A percentile compares a stretch with the other conserved stretches of the same genome.
These are phyloP conservation scores for Lepiota brunneoincarnata DNA, from an alignment of 768 basidiomycete genomes.

Conservation along the genomic window DNA sequence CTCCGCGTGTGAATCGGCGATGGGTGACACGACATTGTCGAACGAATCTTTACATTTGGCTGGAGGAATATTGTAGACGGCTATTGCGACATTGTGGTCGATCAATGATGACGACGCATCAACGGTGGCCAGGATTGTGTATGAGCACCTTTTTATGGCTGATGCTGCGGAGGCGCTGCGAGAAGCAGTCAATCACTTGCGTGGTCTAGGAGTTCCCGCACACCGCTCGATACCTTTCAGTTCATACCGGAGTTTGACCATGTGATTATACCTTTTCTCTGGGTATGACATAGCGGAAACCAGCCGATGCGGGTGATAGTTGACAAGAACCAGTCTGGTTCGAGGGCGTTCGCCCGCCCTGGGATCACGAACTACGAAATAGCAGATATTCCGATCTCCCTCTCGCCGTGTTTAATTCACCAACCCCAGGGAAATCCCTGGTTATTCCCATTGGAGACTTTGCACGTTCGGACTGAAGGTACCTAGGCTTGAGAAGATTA, in stretches of 20 bases:
- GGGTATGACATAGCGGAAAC: too few species aligned
- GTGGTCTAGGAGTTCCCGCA: conserved; percentile 12
- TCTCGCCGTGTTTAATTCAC: too few species aligned
- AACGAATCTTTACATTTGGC: conserved; percentile 37
- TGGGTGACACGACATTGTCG: conserved; percentile 23
- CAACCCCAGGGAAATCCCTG: too few species aligned
- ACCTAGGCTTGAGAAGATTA: too few species aligned
- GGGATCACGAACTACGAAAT: too few species aligned
- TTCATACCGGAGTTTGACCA: conserved; percentile 20
- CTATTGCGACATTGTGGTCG: conserved; percentile 43
- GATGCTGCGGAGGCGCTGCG: conserved; percentile 17
- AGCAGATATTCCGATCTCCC: too few species aligned
- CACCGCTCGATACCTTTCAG: conserved; percentile 20
- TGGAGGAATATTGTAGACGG: conserved; percentile 35
- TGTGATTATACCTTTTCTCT: neutral
- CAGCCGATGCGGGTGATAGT: too few species aligned
- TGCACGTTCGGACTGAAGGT: too few species aligned
- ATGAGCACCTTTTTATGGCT: conserved; percentile 13
- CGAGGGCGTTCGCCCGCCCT: too few species aligned
- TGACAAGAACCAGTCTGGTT: too few species aligned
- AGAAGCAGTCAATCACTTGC: conserved; percentile 15
- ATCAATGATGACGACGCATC: conserved; percentile 36
- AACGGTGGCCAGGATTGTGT: conserved; percentile 22
- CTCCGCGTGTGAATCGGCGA: conserved; percentile 44
- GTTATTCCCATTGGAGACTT: too few species aligned